Evolutionary conservation across 208 protist species (phyloP).

Genomic region (Crithidia bombi): DNA sequence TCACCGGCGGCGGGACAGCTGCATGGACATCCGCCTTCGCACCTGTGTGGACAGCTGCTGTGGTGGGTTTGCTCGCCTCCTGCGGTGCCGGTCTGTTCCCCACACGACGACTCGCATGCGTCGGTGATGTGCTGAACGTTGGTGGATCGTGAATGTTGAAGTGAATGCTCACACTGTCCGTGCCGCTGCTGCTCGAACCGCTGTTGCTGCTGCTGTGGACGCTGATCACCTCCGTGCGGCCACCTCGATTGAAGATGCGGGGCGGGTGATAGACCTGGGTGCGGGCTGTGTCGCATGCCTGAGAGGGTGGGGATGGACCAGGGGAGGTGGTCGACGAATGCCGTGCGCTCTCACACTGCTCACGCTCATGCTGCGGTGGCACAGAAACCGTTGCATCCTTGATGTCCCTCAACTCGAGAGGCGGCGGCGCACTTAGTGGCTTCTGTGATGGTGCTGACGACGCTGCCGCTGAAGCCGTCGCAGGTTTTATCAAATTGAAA

Average conservation of each 20-base stretch:
- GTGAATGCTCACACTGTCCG: neutral
- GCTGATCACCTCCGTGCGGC: slow-evolving; percentile 15
- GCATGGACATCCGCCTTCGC: too few relatives aligned
- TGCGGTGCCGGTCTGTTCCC: neutral
- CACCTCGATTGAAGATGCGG: slow-evolving; percentile 8
- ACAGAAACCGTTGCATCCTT: too few relatives aligned
- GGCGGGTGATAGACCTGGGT: neutral
- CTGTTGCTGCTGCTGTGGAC: slow-evolving; percentile 10
- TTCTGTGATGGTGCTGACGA: neutral
- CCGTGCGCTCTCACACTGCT: neutral
- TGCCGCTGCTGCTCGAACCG: slow-evolving; percentile 2
- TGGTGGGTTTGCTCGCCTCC: neutral
- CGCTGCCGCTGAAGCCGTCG: neutral
- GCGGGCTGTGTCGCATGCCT: neutral
- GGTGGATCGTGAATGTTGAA: neutral
- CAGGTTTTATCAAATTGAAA: neutral
- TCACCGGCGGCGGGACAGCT: neutral
- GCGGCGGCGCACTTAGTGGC: neutral
- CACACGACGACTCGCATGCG: neutral
- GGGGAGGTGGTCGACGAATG: neutral
- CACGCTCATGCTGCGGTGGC: neutral
- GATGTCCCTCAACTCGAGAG: neutral
- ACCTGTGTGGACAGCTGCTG: too few relatives aligned
- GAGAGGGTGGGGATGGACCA: neutral
- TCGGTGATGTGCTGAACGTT: neutral